Conservation (phyloP, 306 rosid genomes). For the Inga laurina region DNA sequence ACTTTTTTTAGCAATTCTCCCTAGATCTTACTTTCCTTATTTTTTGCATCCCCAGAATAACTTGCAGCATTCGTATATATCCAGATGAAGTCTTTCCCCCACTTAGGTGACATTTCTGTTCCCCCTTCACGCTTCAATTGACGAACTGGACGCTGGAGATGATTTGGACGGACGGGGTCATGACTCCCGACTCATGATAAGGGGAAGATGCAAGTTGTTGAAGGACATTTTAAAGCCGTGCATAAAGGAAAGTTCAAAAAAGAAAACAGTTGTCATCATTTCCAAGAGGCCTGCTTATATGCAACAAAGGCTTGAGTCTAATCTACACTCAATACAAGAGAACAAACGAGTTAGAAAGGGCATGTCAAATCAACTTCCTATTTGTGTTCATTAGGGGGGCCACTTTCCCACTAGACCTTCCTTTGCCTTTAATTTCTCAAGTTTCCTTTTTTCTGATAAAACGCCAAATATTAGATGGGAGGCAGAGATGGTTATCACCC, state of each 20-base stretch:
- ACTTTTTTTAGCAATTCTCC: no score
- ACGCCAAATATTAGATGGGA: neutral
- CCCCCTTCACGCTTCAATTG: neutral
- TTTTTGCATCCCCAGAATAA: neutral
- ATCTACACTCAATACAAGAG: constrained; percentile 46
- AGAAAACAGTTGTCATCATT: neutral
- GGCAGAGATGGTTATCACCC: neutral
- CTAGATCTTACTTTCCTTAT: constrained; percentile 15
- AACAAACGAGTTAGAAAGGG: constrained; percentile 32
- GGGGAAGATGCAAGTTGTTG: neutral
- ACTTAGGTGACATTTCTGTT: neutral
- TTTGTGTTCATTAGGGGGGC: neutral
- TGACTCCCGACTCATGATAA: no score
- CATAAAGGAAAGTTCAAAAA: constrained; percentile 8
- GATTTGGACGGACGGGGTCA: constrained; percentile 36
- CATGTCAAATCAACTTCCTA: constrained; percentile 38
- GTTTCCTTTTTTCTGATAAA: neutral
- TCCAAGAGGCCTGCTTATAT: neutral
- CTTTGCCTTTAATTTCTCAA: neutral
- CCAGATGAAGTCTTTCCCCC: neutral
- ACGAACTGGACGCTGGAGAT: neutral
- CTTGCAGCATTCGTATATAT: neutral
- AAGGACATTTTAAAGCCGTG: constrained; percentile 24
- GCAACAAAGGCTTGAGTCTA: constrained; percentile 27
- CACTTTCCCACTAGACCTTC: constrained; percentile 1